Evolutionary conservation across 23 red algal genomes (phyloP).

Genomic region (Gracilaria domingensis): DNA sequence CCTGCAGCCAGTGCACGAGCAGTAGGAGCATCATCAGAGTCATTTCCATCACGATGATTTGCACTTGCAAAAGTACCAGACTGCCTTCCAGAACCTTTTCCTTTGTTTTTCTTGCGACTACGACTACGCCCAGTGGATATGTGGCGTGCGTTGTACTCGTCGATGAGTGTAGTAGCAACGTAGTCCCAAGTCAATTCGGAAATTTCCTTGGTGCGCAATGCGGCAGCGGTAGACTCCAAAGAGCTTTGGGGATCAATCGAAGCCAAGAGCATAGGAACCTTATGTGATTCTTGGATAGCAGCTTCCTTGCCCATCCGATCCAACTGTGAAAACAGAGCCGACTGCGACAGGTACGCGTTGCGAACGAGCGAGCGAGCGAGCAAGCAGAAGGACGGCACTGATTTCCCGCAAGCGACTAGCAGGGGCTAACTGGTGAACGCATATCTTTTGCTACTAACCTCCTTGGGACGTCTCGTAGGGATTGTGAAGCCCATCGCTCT

Average conservation of each 20-base stretch:
- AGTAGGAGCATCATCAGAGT: not conserved
- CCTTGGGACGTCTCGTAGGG: conserved; percentile 25
- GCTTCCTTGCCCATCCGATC: conserved; percentile 5
- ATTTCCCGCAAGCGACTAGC: not conserved
- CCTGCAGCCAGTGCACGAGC: not conserved
- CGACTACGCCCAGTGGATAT: not conserved
- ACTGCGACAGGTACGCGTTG: too few relatives aligned
- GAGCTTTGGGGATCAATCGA: conserved; percentile 2
- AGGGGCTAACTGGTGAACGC: not conserved
- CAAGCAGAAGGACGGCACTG: not conserved
- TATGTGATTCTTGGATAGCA: not conserved
- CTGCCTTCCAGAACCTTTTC: not conserved
- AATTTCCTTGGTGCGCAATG: conserved; percentile 22
- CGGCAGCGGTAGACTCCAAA: not conserved
- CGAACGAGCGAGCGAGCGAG: too few relatives aligned
- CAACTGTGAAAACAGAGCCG: not conserved
- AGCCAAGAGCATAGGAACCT: not conserved
- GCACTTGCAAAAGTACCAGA: not conserved
- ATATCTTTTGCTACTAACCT: conserved; percentile 7
- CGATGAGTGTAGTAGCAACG: conserved; percentile 16
- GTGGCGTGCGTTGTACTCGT: conserved; percentile 18
- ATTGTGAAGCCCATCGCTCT: conserved; percentile 15
- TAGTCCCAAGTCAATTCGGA: conserved; percentile 27
- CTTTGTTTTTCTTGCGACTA: not conserved
- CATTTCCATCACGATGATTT: too few relatives aligned